These are phyloP conservation scores for Acacia melanoxylon DNA, from an alignment of 306 rosid genomes.

Conservation along the genomic window DNA sequence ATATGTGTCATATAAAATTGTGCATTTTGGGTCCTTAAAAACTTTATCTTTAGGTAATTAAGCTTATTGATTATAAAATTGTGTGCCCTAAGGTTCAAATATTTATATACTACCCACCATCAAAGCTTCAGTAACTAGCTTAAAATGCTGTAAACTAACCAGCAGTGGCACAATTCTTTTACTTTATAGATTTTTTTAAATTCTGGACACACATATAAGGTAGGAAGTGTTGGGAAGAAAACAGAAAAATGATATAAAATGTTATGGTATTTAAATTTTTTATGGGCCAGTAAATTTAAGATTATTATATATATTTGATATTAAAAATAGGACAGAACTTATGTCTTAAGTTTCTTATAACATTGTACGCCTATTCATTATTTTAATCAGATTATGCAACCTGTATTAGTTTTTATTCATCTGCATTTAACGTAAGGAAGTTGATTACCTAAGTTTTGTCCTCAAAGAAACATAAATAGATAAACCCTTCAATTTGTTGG, in stretches of 20 bases:
- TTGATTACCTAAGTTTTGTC: too few relatives aligned
- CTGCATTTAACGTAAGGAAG: too few relatives aligned
- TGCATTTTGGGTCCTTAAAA: conserved; percentile 27
- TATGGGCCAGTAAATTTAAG: not conserved
- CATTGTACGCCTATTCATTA: too few relatives aligned
- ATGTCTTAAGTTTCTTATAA: too few relatives aligned
- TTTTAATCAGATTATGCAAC: too few relatives aligned
- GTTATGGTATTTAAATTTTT: not conserved
- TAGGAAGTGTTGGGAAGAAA: too few relatives aligned
- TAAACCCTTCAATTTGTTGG: not conserved
- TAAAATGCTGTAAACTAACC: not conserved
- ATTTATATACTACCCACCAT: not conserved
- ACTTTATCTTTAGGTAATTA: not conserved
- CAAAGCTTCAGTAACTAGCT: too few relatives aligned
- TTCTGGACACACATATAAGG: too few relatives aligned
- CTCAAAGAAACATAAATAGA: not conserved
- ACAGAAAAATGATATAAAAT: too few relatives aligned
- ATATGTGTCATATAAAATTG: conserved; percentile 59
- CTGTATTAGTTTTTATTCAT: too few relatives aligned
- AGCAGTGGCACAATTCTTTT: not conserved
- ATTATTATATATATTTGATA: not conserved
- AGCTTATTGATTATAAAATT: not conserved
- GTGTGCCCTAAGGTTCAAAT: not conserved
- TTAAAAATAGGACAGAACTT: not conserved
- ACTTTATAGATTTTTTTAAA: not conserved